phyloP scores from a whole-genome alignment of 805 yeast species.

The Ogataea trehalophila region DNA sequence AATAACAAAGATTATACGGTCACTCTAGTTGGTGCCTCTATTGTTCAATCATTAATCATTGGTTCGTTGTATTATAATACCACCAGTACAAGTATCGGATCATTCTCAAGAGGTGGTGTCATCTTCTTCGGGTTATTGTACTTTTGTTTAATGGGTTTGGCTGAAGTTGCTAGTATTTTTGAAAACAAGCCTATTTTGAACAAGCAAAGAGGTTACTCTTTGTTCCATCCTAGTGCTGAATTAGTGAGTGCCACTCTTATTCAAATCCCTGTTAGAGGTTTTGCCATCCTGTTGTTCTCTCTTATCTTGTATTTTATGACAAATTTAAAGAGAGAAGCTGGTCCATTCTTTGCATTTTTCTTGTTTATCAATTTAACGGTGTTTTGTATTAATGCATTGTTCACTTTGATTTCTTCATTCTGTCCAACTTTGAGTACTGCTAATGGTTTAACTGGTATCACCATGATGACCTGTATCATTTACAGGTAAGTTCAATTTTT shows the following conservation, averaged over 20 bases:
- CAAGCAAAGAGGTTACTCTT: conserved; percentile 58
- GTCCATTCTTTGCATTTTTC: conserved; percentile 47
- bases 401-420: conserved; percentile 49
- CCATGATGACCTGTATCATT: conserved; percentile 44
- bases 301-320: conserved; percentile 48
- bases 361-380: conserved; percentile 38
- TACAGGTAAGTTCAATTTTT: conserved; percentile 30
- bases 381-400: conserved; percentile 45
- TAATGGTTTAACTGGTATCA: conserved; percentile 54
- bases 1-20: conserved; percentile 57
- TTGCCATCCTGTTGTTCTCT: conserved; percentile 45
- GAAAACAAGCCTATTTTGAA: conserved; percentile 59
- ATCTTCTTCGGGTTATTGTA: conserved; percentile 57
- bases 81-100: conserved; percentile 45
- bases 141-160: conserved; percentile 55
- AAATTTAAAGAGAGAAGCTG: conserved; percentile 45
- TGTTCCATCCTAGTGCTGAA: conserved; percentile 63
- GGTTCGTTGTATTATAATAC: conserved; percentile 58
- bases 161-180: conserved; percentile 56
- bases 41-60: conserved; percentile 52
- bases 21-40: conserved; percentile 43
- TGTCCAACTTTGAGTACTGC: conserved; percentile 50
- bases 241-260: conserved; percentile 52
- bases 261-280: conserved; percentile 51
- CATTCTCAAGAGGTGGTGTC: conserved; percentile 60